Evolutionary conservation across 768 basidiomycete genomes (phyloP).

Genomic region (Suillus sp.): DNA sequence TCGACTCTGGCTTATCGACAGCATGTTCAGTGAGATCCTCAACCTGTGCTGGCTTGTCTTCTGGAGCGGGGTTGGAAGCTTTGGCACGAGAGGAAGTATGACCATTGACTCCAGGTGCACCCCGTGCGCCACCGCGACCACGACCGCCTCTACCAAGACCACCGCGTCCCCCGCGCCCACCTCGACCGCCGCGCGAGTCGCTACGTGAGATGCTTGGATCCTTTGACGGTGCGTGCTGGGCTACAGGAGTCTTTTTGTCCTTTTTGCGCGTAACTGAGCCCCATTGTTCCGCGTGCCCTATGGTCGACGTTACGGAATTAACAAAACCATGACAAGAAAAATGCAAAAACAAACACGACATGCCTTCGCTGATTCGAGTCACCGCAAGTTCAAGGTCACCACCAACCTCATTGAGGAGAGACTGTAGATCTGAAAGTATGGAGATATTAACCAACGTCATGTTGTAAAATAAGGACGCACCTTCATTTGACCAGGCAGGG

Average conservation of each 20-base stretch:
- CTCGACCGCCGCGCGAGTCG: constrained; percentile 55
- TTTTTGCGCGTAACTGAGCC: constrained; percentile 84
- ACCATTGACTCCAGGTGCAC: constrained; percentile 36
- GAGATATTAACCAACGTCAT: constrained; percentile 28
- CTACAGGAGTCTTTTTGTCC: constrained; percentile 66
- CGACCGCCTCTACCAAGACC: constrained; percentile 55
- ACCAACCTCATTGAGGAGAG: constrained; percentile 63
- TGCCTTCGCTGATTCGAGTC: constrained; percentile 77
- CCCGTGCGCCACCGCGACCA: constrained; percentile 43
- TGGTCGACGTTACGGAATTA: constrained; percentile 8
- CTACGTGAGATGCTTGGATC: constrained; percentile 40
- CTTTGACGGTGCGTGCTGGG: constrained; percentile 48
- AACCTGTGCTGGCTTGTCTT: constrained; percentile 25
- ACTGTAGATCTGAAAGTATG: constrained; percentile 57
- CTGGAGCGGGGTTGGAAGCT: constrained; percentile 36
- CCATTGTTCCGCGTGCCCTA: constrained; percentile 81
- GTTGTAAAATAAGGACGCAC: constrained; percentile 36
- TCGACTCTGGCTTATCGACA: constrained; percentile 22
- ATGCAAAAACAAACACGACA: constrained; percentile 7
- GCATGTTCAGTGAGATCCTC: constrained; percentile 25
- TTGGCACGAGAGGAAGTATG: constrained; percentile 28
- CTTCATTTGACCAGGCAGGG: constrained; percentile 69
- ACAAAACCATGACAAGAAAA: neutral
- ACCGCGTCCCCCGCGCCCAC: constrained; percentile 58
- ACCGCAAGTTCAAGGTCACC: constrained; percentile 74